Evolutionary conservation across 306 rosid species (phyloP).

Genomic region (Lathyrus oleraceus): DNA sequence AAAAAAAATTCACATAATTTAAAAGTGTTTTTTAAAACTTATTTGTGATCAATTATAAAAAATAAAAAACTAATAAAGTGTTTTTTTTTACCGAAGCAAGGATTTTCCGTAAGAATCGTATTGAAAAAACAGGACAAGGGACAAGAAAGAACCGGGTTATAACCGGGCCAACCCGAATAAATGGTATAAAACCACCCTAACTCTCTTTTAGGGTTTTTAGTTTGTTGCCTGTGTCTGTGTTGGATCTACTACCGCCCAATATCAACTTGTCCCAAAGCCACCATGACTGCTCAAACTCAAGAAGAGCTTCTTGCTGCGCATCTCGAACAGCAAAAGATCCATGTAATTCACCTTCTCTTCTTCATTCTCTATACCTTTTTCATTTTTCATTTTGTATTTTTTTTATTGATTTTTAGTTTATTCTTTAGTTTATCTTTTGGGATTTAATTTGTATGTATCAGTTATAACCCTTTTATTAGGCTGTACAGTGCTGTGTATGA

Average conservation of each 20-base stretch:
- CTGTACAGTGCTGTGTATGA: background rate
- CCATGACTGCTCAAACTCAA: slow-evolving; percentile 49
- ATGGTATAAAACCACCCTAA: background rate
- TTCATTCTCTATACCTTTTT: background rate
- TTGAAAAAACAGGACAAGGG: slow-evolving; percentile 5
- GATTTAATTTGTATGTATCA: background rate
- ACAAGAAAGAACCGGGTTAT: background rate
- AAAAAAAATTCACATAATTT: no score
- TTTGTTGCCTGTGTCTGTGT: background rate
- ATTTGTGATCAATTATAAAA: no score
- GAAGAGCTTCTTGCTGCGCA: slow-evolving; percentile 50
- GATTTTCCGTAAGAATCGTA: background rate
- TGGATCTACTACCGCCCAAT: background rate
- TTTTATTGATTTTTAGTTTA: background rate
- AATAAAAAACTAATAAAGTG: no score
- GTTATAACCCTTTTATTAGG: background rate
- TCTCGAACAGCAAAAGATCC: slow-evolving; percentile 51
- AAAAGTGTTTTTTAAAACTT: no score
- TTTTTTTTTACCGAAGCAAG: background rate
- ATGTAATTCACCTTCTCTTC: slow-evolving; percentile 26
- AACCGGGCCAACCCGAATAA: slow-evolving; percentile 36
- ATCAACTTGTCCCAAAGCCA: background rate
- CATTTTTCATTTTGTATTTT: background rate
- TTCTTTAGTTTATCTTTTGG: background rate
- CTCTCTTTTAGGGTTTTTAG: slow-evolving; percentile 42